A percentile compares a stretch with the other conserved stretches of the same genome.
Evolutionary conservation across 148 eudicot species (phyloP).

Genomic region (Suaeda aralocaspica): DNA sequence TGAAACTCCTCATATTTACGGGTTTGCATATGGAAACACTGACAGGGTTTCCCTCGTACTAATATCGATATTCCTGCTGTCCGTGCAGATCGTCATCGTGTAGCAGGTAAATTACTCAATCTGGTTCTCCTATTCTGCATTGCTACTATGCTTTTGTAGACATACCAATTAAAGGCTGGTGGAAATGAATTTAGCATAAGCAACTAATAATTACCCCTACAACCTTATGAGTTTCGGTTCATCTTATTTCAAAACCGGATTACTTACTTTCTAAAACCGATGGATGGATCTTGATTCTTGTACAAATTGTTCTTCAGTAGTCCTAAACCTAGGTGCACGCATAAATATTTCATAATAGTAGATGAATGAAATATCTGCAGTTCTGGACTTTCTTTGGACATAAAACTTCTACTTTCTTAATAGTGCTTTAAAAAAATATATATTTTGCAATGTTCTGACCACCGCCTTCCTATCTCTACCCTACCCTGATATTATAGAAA

Average conservation of each 20-base stretch:
- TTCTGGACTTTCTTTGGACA: no score
- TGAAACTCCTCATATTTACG: not conserved
- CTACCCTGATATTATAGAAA: no score
- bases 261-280: not conserved
- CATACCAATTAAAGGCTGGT: not conserved
- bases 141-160: not conserved
- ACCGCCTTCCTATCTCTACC: no score
- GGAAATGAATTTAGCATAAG: not conserved
- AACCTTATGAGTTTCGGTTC: not conserved
- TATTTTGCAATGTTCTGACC: no score
- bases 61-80: conserved; percentile 73
- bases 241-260: not conserved
- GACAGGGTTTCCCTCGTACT: conserved; percentile 86
- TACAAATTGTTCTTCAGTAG: no score
- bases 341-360: no score
- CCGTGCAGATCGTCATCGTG: conserved; percentile 59
- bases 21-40: not conserved
- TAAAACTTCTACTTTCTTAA: no score
- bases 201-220: not conserved
- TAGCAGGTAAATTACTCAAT: conserved; percentile 45
- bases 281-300: not conserved
- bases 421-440: no score
- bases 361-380: no score
- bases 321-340: no score
- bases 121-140: not conserved